Percentiles rank a stretch among this genome's conserved stretches.
These are phyloP conservation scores for Fusarium sp. DNA, from an alignment of 2,329 filamentous ascomycete species.

Conservation along the genomic window DNA sequence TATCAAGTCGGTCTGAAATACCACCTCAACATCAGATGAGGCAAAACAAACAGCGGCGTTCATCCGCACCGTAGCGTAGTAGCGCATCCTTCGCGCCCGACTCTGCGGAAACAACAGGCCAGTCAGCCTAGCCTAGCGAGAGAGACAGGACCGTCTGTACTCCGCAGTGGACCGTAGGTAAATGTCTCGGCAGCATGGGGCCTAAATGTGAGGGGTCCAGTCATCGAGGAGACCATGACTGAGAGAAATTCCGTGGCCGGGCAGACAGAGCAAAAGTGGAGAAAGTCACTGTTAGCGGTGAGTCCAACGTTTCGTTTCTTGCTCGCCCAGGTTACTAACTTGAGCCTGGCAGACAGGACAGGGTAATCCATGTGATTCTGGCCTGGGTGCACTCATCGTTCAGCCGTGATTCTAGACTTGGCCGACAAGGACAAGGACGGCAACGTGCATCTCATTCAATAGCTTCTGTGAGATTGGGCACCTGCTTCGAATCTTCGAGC, in stretches of 20 bases:
- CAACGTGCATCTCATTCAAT: not conserved
- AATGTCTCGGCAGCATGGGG: slow-evolving; percentile 26
- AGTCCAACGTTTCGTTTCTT: slow-evolving; percentile 11
- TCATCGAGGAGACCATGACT: not conserved
- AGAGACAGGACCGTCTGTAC: slow-evolving; percentile 15
- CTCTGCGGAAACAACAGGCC: slow-evolving; percentile 23
- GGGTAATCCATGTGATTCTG: not conserved
- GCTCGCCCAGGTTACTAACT: slow-evolving; percentile 18
- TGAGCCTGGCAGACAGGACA: not conserved
- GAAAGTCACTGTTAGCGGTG: slow-evolving; percentile 1
- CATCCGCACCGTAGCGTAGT: slow-evolving; percentile 9
- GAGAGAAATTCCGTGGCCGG: slow-evolving; percentile 10
- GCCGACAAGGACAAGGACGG: not conserved
- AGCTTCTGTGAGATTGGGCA: not conserved
- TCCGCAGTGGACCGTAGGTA: not conserved
- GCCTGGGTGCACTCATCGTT: not conserved
- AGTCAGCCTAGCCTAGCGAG: slow-evolving; percentile 18
- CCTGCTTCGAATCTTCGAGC: not conserved
- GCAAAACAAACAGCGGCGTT: slow-evolving; percentile 2
- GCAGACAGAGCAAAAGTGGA: not conserved
- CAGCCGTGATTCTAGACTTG: slow-evolving; percentile 6
- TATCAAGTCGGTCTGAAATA: not conserved
- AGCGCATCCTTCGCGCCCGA: slow-evolving; percentile 25
- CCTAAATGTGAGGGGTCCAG: slow-evolving; percentile 10
- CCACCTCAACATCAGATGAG: not conserved